phyloP scores from a whole-genome alignment of 2,329 filamentous ascomycete genomes.

The Phyllosticta paracitricarpa region DNA sequence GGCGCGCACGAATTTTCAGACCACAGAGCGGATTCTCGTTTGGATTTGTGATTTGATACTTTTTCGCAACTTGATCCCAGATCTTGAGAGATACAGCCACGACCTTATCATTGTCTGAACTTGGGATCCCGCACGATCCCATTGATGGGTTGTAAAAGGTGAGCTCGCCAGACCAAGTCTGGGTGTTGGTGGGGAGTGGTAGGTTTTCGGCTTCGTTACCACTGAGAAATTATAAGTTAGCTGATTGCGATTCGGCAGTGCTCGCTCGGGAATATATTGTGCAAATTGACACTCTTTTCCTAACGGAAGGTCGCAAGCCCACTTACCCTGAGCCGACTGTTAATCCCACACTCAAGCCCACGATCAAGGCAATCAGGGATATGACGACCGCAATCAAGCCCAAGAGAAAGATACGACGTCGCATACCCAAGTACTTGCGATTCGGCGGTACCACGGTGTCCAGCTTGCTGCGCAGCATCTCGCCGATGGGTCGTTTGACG shows the following conservation, averaged over 20 bases:
- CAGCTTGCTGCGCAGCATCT: slow-evolving; percentile 2
- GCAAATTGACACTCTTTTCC: not conserved
- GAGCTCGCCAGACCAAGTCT: slow-evolving; percentile 44
- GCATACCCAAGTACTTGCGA: not conserved
- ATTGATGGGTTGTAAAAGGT: slow-evolving; percentile 60
- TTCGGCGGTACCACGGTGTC: not conserved
- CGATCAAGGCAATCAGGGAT: slow-evolving; percentile 1
- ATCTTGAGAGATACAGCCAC: slow-evolving; percentile 57
- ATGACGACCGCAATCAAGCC: not conserved
- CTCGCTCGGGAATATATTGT: not conserved
- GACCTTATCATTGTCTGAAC: slow-evolving; percentile 46
- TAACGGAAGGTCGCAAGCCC: not conserved
- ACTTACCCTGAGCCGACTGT: not conserved
- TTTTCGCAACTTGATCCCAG: slow-evolving; percentile 49
- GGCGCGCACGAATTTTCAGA: slow-evolving; percentile 50
- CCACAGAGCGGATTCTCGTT: slow-evolving; percentile 62
- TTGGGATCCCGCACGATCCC: slow-evolving; percentile 58
- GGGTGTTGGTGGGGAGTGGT: slow-evolving; percentile 1
- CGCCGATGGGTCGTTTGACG: not conserved
- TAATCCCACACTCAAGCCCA: slow-evolving; percentile 3
- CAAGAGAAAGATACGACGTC: slow-evolving; percentile 2
- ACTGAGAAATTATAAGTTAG: not conserved
- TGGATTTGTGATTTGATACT: slow-evolving; percentile 31
- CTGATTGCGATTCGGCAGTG: not conserved
- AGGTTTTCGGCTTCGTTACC: slow-evolving; percentile 2